These are phyloP conservation scores for Fusarium oligoseptatum DNA, from an alignment of 2,329 filamentous ascomycete genomes.

Conservation along the genomic window DNA sequence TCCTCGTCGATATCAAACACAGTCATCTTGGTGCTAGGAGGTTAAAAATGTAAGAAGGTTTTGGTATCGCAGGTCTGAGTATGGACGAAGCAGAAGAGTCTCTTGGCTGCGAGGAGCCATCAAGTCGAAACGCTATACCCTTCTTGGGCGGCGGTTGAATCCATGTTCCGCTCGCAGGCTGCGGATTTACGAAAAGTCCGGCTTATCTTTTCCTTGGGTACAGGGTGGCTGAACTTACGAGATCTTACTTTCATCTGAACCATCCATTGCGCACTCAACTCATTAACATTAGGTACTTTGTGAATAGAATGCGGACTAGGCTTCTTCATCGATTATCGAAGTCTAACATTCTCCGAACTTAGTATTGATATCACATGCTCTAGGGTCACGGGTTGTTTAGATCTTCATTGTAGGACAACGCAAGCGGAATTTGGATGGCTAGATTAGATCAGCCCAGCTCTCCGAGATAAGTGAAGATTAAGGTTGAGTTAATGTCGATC, in stretches of 20 bases:
- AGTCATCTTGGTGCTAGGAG: conserved; percentile 11
- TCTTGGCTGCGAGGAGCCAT: neutral
- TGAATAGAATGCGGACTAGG: neutral
- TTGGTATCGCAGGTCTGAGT: neutral
- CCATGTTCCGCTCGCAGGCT: neutral
- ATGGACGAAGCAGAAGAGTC: neutral
- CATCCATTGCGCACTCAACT: neutral
- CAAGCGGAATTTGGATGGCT: too few species aligned
- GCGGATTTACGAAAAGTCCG: neutral
- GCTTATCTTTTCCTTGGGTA: neutral
- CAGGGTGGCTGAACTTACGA: neutral
- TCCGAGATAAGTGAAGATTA: neutral
- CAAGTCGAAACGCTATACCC: neutral
- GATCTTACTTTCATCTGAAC: neutral
- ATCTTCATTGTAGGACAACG: too few species aligned
- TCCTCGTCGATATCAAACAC: conserved; percentile 52
- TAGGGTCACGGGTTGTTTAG: too few species aligned
- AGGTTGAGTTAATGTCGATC: neutral
- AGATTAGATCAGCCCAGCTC: neutral
- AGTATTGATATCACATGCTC: neutral
- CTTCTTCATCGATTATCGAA: neutral
- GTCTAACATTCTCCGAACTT: neutral
- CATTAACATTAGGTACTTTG: neutral
- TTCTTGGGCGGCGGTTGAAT: too few species aligned
- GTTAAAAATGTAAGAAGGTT: neutral